Percentiles rank a stretch among this genome's conserved stretches.
Evolutionary conservation across 345 rosid species (phyloP).

Genomic region (Passiflora organensis): DNA sequence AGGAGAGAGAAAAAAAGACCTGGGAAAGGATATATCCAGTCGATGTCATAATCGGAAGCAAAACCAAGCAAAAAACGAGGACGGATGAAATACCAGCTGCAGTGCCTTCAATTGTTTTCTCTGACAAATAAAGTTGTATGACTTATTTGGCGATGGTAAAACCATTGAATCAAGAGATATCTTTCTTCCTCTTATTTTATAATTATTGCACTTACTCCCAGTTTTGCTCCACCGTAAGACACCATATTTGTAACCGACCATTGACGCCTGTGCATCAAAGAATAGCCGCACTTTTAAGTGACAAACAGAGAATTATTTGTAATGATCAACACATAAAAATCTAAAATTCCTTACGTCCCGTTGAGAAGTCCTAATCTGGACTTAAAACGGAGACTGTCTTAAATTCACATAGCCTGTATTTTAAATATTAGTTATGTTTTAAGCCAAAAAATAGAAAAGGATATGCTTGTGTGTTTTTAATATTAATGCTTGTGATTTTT

Average conservation of each 20-base stretch:
- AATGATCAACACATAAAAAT: background rate
- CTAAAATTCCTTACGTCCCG: too few relatives aligned
- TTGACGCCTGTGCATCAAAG: constrained; percentile 61
- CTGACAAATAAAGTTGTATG: constrained; percentile 32
- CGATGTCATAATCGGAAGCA: constrained; percentile 84
- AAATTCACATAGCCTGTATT: background rate
- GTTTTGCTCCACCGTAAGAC: constrained; percentile 92
- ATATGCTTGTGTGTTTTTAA: background rate
- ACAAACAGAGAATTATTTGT: background rate
- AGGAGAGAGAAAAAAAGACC: constrained; percentile 36
- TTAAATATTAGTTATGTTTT: too few relatives aligned
- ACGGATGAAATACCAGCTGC: constrained; percentile 93
- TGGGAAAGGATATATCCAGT: constrained; percentile 65
- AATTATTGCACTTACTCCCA: constrained; percentile 48
- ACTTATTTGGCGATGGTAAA: constrained; percentile 11
- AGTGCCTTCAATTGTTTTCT: constrained; percentile 96
- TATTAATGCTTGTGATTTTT: background rate
- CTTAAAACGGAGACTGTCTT: background rate
- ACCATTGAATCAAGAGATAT: background rate
- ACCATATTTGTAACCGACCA: constrained; percentile 96
- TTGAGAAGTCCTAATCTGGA: too few relatives aligned
- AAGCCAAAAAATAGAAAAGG: background rate
- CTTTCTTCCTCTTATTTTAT: background rate
- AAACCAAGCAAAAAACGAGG: constrained; percentile 64
- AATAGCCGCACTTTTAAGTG: too few relatives aligned